phyloP scores from a whole-genome alignment of 2,329 filamentous ascomycete genomes.

The Sporothrix pseudoabietina region DNA sequence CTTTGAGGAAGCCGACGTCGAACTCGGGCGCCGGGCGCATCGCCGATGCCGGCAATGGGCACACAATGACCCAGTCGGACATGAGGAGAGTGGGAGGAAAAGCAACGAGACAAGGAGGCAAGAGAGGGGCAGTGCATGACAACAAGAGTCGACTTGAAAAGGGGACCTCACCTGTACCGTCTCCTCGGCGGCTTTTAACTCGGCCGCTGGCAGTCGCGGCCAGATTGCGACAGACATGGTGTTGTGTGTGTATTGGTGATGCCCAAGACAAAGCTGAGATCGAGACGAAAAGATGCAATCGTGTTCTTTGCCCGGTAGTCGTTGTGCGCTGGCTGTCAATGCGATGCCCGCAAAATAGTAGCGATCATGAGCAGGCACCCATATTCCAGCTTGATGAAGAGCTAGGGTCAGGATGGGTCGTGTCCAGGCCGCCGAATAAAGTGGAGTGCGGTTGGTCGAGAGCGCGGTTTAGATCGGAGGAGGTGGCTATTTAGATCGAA shows the following conservation, averaged over 20 bases:
- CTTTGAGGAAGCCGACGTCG: neutral
- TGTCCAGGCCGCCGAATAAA: neutral
- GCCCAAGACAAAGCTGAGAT: neutral
- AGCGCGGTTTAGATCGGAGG: neutral
- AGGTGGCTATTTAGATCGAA: neutral
- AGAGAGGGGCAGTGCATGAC: neutral
- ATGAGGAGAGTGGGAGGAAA: neutral
- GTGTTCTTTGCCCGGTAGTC: conserved; percentile 9
- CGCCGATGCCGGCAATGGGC: neutral
- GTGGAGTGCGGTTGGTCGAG: neutral
- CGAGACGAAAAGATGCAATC: neutral
- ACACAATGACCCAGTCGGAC: conserved; percentile 29
- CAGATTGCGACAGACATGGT: conserved; percentile 62
- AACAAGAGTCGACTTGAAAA: neutral
- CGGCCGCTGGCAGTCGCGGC: conserved; percentile 55
- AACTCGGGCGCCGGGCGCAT: neutral
- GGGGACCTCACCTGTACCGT: conserved; percentile 52
- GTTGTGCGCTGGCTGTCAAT: conserved; percentile 30
- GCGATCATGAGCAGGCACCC: conserved; percentile 29
- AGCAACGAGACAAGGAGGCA: neutral
- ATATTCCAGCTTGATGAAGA: conserved; percentile 35
- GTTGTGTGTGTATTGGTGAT: neutral
- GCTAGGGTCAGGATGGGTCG: neutral
- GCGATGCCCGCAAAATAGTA: conserved; percentile 23
- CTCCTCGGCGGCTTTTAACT: conserved; percentile 54